Base-by-base conservation (phyloP, 2,329 filamentous ascomycete genomes). In the Chaetomiaceae sp. region DNA sequence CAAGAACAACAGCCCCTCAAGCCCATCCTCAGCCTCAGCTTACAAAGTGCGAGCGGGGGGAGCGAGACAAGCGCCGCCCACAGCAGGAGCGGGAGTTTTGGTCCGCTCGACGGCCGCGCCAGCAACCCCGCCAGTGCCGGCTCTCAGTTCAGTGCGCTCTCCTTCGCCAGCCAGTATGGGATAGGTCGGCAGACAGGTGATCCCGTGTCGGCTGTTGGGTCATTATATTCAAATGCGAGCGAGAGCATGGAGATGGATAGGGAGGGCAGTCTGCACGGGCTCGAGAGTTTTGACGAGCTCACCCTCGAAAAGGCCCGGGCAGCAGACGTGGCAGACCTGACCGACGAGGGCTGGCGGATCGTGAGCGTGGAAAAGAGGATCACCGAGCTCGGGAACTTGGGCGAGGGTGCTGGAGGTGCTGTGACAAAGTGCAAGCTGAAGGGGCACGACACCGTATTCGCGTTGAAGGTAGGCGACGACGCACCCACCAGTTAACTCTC, bases 281-380 rank as follows among this genome's bases (percentile, higher is more conserved):
- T 93, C 3, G 77, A 91, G 54, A 83, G 82, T 3, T 83, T 96
- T 51, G 89, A 95, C 58, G 85, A 91, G 67, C 70, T 95, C 61
- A 87, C 82, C 44, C 67, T 93, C 40, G 90, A 96, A 59, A 90
- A 86, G 68, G 89, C 89, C 31, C 79, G 88, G 57, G 87, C 85
- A 20, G 72, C 92, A 34, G 93, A 99, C 67, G 92, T 96, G 4
- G 92, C 96, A 62, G 92, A 97, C 60, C 72, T 99, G 43, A 92
- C 97, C 65, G 91, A 96, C 62, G 88, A 95, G 56, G 90, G 89
- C 17, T 99, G 93, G 93, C 83, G 87, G 65, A 91, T 95, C 45
- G 93, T 92, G 10, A 95, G 90, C 65, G 81, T 87, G 67, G 89
- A 95, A 65, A 87, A 88, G 59, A 82, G 90, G 62, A 95, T 99